Base-by-base conservation (phyloP, 345 rosid species). In the Corymbia maculata region DNA sequence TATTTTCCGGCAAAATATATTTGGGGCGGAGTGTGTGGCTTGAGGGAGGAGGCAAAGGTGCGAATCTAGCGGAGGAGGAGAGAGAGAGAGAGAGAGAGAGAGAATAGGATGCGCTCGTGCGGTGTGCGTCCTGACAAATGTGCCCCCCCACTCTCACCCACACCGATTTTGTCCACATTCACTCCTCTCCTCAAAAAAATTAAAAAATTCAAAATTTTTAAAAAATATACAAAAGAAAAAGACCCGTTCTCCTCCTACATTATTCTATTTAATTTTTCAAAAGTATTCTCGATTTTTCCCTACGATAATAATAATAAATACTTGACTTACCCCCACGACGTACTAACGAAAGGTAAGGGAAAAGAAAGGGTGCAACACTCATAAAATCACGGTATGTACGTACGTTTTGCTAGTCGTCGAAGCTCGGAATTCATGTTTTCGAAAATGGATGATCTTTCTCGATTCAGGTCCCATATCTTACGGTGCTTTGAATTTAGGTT, bases 51-150 rank as follows among this genome's bases (percentile, higher is more conserved):
- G 87, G 87, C 85, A 75, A 85, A 57, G 61, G 55, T 36, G 89
- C 89, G 87, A 90, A 89, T 88, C 92, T 89, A 88, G 51, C 84
- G 87, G 87, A 85, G 57, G 86, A 14, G 42, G 42, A 36, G 42
- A 28, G 61, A 9, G 61, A 55, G 61, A 19, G 19, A 75, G 47
- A 36, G 84, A 30, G 84, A 75, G 51, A 82, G 86, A n/a, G 86
- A 85, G 87, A 89, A 87, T 59, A 87, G 84, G 88, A 89, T 90
- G 89, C 88, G 86, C 90, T 88, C 90, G 91, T 92, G 93, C 61
- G 92, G 44, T 21, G 90, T 87, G 88, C 75, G 28, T 50, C 61
- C 59, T 26, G 90, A 89, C 89, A 88, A 90, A 89, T 53, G 86
- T 75, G 61, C 79, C n/a, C 47, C 79, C 47, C 79, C 45, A 79